phyloP scores from a whole-genome alignment of 805 yeast genomes.

The Saccharomyces mikatae region DNA sequence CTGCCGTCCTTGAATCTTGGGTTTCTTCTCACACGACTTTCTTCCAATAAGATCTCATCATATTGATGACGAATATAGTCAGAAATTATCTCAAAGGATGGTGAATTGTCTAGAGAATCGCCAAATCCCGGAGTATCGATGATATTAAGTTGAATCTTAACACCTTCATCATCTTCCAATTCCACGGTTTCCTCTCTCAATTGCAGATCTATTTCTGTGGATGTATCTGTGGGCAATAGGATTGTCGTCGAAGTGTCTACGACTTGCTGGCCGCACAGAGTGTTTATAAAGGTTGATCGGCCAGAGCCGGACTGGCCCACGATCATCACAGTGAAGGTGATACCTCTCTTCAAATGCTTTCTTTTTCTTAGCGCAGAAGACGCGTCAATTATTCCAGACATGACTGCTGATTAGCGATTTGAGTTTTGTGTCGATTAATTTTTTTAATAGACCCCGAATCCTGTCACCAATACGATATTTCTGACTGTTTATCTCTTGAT shows the following conservation, averaged over 20 bases:
- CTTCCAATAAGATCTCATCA: slow-evolving; percentile 75
- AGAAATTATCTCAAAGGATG: slow-evolving; percentile 60
- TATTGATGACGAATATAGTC: slow-evolving; percentile 76
- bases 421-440: not conserved
- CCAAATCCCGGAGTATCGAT: slow-evolving; percentile 85
- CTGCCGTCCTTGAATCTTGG: slow-evolving; percentile 81
- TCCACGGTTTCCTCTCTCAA: slow-evolving; percentile 76
- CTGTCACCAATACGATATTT: not conserved
- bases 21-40: slow-evolving; percentile 72
- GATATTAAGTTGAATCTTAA: slow-evolving; percentile 64
- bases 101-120: slow-evolving; percentile 58
- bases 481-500: not conserved
- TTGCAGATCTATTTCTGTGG: slow-evolving; percentile 46
- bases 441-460: not conserved
- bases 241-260: slow-evolving; percentile 63
- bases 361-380: slow-evolving; percentile 60
- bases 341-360: slow-evolving; percentile 73
- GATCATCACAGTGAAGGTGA: slow-evolving; percentile 79
- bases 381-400: slow-evolving; percentile 43
- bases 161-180: slow-evolving; percentile 78
- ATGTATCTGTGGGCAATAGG: slow-evolving; percentile 43
- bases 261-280: slow-evolving; percentile 81
- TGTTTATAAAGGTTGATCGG: slow-evolving; percentile 85
- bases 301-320: slow-evolving; percentile 86
- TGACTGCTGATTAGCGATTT: slow-evolving; percentile 8